These are phyloP conservation scores for Boletellus ananas DNA, from an alignment of 768 basidiomycete genomes.

Conservation along the genomic window DNA sequence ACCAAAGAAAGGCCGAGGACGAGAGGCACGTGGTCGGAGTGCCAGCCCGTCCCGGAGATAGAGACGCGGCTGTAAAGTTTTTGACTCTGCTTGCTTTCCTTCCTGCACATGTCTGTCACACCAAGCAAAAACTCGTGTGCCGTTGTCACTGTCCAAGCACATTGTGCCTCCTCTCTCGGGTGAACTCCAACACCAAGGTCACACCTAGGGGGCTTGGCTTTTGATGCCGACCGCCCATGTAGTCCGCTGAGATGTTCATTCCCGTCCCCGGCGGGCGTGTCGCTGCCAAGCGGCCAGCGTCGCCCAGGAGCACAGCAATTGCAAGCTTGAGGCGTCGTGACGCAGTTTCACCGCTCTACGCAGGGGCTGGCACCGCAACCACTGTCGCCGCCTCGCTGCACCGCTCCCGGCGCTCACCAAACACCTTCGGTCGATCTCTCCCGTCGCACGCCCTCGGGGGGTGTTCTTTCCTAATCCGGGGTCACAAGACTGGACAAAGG, in stretches of 20 bases:
- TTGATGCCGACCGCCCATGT: neutral
- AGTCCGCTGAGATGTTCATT: conserved; percentile 1
- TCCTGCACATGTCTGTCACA: neutral
- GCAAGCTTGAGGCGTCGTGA: neutral
- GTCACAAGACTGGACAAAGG: neutral
- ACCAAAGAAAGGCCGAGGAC: conserved; percentile 69
- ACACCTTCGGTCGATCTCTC: no score
- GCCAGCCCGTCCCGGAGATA: conserved; percentile 72
- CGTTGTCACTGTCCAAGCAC: neutral
- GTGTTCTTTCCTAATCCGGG: conserved; percentile 11
- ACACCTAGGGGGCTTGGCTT: neutral
- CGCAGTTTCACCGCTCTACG: neutral
- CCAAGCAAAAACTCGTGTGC: conserved; percentile 1
- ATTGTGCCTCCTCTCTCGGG: neutral
- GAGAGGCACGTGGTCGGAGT: conserved; percentile 65
- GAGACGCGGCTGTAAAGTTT: conserved; percentile 4
- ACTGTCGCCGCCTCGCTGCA: neutral
- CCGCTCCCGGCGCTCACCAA: neutral
- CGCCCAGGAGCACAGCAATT: neutral
- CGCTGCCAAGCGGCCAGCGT: conserved; percentile 6
- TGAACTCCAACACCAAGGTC: conserved; percentile 4
- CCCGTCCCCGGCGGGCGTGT: conserved; percentile 5
- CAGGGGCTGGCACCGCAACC: neutral
- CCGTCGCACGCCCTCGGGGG: conserved; percentile 5
- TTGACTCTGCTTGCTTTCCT: no score